These are phyloP conservation scores for Tuber melanosporum DNA, from an alignment of 495 filamentous ascomycete species.

Conservation along the genomic window DNA sequence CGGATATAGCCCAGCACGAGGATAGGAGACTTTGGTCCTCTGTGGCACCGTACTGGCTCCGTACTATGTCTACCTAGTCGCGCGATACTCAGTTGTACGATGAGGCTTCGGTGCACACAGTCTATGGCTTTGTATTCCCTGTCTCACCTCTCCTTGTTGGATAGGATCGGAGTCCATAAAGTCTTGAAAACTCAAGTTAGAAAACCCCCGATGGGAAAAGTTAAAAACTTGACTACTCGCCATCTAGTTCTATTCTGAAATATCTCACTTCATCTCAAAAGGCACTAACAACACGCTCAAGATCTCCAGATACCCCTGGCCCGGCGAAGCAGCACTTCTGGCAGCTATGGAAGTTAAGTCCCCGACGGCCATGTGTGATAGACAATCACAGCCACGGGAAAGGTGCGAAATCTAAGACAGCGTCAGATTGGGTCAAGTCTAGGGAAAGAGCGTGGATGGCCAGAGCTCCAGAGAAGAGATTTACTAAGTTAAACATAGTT, in stretches of 20 bases:
- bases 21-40: not conserved
- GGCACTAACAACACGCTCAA: not conserved
- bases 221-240: not conserved
- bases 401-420: not conserved
- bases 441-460: not conserved
- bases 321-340: not conserved
- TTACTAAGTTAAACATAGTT: not conserved
- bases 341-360: not conserved
- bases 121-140: not conserved
- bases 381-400: not conserved
- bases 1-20: not conserved
- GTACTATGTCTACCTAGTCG: not conserved
- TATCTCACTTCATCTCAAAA: not conserved
- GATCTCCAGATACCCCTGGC: not conserved
- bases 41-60: not conserved
- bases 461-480: not conserved
- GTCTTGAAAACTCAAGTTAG: not conserved
- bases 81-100: not conserved
- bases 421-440: not conserved
- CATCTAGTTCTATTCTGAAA: not conserved
- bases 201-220: not conserved
- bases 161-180: not conserved
- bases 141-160: not conserved
- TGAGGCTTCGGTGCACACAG: not conserved
- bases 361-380: not conserved